Base-by-base conservation (phyloP, 768 basidiomycete genomes). In the Rhizopogon vinicolor region DNA sequence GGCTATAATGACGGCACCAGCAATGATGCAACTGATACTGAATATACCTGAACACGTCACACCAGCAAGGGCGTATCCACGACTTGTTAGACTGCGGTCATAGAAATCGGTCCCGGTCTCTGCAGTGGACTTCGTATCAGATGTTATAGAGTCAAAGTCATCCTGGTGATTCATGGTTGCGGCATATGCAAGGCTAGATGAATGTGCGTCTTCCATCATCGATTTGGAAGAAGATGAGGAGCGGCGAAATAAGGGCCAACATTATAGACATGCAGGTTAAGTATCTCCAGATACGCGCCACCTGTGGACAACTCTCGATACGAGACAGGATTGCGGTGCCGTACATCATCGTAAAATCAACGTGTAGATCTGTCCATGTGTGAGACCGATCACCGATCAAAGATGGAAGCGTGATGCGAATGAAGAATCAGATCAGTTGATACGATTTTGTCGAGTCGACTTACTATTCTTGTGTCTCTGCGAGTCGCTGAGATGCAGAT, bases 71-170 rank as follows among this genome's bases (percentile, higher is more conserved):
- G 60, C 58, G 2, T 61, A n/a, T 39, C 22, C 57, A 49, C 70
- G 67, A 16, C 65, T 63, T 8, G 56, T 48, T 8, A 60, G 54
- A 54, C 68, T 65, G 33, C 63, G 63, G 44, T 70, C 63, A 41
- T 66, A 70, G 39, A 66, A 66, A n/a, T 68, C 62, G 48, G 61
- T 59, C 3, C 66, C 58, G 5, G 66, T 52, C 16, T n/a, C 44
- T 4, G 25, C 28, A 5, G 58, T 64, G 22, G 60, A 63, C 43
- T 54, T 68, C 22, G 41, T 49, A 44, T 62, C 58, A 53, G 62
- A 61, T 41, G 55, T 5, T n/a, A 64, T 55, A n/a, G 59, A 58
- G 46, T 65, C 66, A 6, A 57, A 69, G 58, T 61, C 62, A 12
- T 14, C 25, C 25, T 28, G 44, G 14, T 19, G 7, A 44, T 25